Base-by-base conservation (phyloP, 2,329 filamentous ascomycete species). In the Sarocladium oryzae region DNA sequence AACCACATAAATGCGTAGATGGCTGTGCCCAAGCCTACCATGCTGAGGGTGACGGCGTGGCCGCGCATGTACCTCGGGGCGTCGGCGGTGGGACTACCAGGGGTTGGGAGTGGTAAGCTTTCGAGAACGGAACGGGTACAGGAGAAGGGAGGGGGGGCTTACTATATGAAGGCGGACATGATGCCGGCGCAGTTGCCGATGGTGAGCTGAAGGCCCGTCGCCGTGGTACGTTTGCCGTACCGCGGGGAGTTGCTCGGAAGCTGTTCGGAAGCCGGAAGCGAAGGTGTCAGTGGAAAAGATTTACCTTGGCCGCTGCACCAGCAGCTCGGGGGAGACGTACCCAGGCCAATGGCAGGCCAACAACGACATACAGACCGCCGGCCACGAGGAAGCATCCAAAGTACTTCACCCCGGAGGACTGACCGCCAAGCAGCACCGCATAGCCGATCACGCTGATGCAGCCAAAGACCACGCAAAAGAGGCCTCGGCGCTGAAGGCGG, bases 351-450 rank as follows among this genome's bases (percentile, higher is more conserved):
- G 78, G 78, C 53, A 81, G 56, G 0, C 78, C 77, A 3, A 81
- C 77, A 2, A 76, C 65, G 21, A 79, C 70, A 57, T 91, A 92
- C 2, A 92, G 63, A 0, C 87, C 88, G 54, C 82, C 75, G 0
- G 87, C 86, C 0, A 90, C 79, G n/a, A 92, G 69, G 63, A 90
- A 86, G 55, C 86, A 89, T 56, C 69, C 87, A 56, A 88, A 86
- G 60, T 89, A 91, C 57, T 86, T 84, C 6, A 82, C 85, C 0
- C 79, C 81, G 0, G 78, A 72, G 1, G 78, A 66, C 2, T 75
- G 70, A 45, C 83, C 70, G 1, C 82, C 78, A 38, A 90, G 74
- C 52, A 90, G 62, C 28, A 90, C 71, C 0, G 75, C 84, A 53
- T 90, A 89, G 0, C 86, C 86, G 2, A 86, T 61, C 15, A 88